Evolutionary conservation across 2,329 filamentous ascomycete genomes (phyloP).

Genomic region (Aureobasidium namibiae): DNA sequence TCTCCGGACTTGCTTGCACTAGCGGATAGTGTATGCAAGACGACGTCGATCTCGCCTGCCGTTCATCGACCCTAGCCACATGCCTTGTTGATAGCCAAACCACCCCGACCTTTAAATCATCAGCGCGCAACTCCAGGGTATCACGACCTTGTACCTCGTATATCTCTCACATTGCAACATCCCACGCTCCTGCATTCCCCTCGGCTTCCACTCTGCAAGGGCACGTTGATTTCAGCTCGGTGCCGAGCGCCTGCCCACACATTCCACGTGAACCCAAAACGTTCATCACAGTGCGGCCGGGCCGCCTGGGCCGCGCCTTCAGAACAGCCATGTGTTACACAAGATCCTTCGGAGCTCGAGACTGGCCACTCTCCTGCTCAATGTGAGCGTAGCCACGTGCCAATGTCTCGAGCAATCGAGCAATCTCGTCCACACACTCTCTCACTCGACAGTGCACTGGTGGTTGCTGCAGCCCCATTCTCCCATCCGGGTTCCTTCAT

Average conservation of each 20-base stretch:
- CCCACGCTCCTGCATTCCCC: slow-evolving; percentile 3
- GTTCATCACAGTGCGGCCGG: not conserved
- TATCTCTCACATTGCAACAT: slow-evolving; percentile 4
- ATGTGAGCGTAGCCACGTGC: slow-evolving; percentile 2
- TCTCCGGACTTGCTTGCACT: slow-evolving; percentile 1
- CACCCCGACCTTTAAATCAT: not conserved
- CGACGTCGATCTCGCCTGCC: not conserved
- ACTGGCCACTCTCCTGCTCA: not conserved
- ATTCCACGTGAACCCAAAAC: slow-evolving; percentile 11
- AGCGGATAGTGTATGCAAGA: not conserved
- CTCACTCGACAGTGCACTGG: not conserved
- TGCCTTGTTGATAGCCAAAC: not conserved
- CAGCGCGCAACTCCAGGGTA: not conserved
- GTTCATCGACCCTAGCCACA: not conserved
- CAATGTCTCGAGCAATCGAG: not conserved
- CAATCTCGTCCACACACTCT: not conserved
- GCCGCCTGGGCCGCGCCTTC: slow-evolving; percentile 1
- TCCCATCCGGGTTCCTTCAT: not conserved
- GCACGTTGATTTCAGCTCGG: not conserved
- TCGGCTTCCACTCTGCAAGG: not conserved
- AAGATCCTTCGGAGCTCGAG: slow-evolving; percentile 2
- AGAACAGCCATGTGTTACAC: slow-evolving; percentile 6
- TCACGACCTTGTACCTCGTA: not conserved
- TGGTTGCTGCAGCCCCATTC: slow-evolving; percentile 3
- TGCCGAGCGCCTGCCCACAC: slow-evolving; percentile 8